Evolutionary conservation across 116 monocot species (phyloP).

Genomic region (Dioscorea cayenensis): DNA sequence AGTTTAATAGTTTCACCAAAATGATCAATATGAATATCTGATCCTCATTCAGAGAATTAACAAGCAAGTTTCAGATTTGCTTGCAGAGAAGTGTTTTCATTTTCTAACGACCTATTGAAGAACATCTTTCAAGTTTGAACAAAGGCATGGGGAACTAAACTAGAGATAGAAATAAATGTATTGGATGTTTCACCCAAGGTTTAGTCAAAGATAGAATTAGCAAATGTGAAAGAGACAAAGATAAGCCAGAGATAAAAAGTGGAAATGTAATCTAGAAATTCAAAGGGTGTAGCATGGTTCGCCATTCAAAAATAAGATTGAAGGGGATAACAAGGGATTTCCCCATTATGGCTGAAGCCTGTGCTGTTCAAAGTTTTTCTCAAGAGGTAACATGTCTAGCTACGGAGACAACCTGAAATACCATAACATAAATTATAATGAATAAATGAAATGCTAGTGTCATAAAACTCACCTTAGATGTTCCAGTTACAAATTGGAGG

Average conservation of each 20-base stretch:
- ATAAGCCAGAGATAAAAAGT: no score
- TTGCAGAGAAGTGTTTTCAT: not conserved
- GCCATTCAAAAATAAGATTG: not conserved
- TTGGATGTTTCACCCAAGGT: no score
- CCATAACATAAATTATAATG: no score
- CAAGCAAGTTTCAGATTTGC: not conserved
- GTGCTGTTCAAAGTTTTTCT: no score
- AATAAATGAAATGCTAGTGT: not conserved
- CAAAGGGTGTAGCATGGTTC: not conserved
- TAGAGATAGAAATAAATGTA: no score
- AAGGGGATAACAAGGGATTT: not conserved
- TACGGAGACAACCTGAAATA: no score
- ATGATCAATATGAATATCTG: not conserved
- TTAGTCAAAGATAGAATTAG: no score
- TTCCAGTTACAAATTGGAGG: slow-evolving; percentile 60
- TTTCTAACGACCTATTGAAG: not conserved
- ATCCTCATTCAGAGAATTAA: no score
- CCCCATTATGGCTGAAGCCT: no score
- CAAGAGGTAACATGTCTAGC: no score
- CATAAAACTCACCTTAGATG: slow-evolving; percentile 42
- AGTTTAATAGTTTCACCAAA: not conserved
- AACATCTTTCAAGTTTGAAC: not conserved
- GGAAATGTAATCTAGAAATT: not conserved
- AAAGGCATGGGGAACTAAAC: not conserved
- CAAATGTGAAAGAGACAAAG: no score